These are phyloP conservation scores for Diaporthe sp. DNA, from an alignment of 2,329 filamentous ascomycete species.

Conservation along the genomic window DNA sequence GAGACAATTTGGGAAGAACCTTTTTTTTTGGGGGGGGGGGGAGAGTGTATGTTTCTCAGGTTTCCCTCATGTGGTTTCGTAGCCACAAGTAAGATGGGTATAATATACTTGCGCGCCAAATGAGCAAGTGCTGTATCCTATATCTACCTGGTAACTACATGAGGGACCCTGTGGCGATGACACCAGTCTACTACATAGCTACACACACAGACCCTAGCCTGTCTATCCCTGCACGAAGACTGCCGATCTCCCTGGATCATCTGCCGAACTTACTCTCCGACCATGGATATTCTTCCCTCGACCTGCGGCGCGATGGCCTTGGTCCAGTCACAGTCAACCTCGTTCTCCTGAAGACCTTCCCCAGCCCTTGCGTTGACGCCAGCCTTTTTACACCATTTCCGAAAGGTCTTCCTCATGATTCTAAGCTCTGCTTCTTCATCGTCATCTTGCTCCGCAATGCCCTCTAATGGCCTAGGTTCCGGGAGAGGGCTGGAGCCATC, in stretches of 20 bases:
- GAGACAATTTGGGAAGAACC: too few species aligned
- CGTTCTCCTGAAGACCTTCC: slow-evolving; percentile 67
- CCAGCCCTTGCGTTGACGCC: slow-evolving; percentile 66
- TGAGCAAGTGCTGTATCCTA: not conserved
- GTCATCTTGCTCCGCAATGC: slow-evolving; percentile 48
- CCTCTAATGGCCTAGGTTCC: slow-evolving; percentile 38
- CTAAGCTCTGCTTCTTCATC: slow-evolving; percentile 63
- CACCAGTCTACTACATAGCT: not conserved
- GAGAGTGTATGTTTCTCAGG: too few species aligned
- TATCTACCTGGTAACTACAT: not conserved
- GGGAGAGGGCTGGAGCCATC: slow-evolving; percentile 40
- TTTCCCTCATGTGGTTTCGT: not conserved
- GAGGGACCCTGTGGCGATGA: not conserved
- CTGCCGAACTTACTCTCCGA: slow-evolving; percentile 37
- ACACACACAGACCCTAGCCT: not conserved
- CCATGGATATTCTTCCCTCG: slow-evolving; percentile 77
- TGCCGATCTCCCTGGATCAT: not conserved
- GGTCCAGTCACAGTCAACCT: slow-evolving; percentile 79
- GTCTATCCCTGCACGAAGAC: not conserved
- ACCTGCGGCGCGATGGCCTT: slow-evolving; percentile 80
- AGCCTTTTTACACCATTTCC: slow-evolving; percentile 78
- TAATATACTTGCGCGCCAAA: not conserved
- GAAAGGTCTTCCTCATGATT: slow-evolving; percentile 75
- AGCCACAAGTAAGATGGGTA: not conserved
- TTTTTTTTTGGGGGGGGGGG: too few species aligned